Evolutionary conservation across 2,329 filamentous ascomycete genomes (phyloP).

Genomic region (Hymenoscyphus infarciens): DNA sequence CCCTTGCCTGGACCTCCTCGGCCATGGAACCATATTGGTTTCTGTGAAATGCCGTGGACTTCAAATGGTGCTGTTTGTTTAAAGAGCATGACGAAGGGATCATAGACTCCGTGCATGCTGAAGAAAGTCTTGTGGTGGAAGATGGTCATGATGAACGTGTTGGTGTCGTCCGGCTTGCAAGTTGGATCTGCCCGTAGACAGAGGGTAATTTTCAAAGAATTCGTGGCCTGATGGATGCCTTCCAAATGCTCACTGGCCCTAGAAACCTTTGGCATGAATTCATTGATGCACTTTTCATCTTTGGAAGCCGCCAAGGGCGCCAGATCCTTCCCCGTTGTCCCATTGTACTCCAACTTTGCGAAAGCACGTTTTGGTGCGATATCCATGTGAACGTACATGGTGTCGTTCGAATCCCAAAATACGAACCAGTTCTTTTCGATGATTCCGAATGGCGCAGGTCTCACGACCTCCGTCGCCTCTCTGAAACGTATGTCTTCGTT

Average conservation of each 20-base stretch:
- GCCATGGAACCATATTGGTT: slow-evolving; percentile 55
- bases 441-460: slow-evolving; percentile 42
- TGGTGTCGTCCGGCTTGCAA: slow-evolving; percentile 42
- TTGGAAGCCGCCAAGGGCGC: not conserved
- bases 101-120: slow-evolving; percentile 49
- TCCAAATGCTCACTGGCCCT: not conserved
- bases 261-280: not conserved
- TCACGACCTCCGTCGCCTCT: slow-evolving; percentile 47
- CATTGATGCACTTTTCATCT: not conserved
- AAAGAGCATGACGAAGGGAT: slow-evolving; percentile 54
- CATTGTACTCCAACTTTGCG: not conserved
- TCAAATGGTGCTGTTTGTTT: slow-evolving; percentile 46
- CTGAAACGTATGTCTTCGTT: slow-evolving; percentile 23
- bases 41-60: slow-evolving; percentile 46
- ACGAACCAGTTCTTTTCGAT: slow-evolving; percentile 62
- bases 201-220: slow-evolving; percentile 42
- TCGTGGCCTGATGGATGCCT: not conserved
- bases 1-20: slow-evolving; percentile 36
- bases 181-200: slow-evolving; percentile 45
- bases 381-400: slow-evolving; percentile 44
- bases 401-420: slow-evolving; percentile 51
- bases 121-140: slow-evolving; percentile 53
- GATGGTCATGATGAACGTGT: slow-evolving; percentile 53
- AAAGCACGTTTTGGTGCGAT: not conserved
- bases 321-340: not conserved